Percentiles rank a stretch among this genome's conserved stretches.
Conservation (phyloP, 169 alveolate species). For the Hammondia hammondi region DNA sequence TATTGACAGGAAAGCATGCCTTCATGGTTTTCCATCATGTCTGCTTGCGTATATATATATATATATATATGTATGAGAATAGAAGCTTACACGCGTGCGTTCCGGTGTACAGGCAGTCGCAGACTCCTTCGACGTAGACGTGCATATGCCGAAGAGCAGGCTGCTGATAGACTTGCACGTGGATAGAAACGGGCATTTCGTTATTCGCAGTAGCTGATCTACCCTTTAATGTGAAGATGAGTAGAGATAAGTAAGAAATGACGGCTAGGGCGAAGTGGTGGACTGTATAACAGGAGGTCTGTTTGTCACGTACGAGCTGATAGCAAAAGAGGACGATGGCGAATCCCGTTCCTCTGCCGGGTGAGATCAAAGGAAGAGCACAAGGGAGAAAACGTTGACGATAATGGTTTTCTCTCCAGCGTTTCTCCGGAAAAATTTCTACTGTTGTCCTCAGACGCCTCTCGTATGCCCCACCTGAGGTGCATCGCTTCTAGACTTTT, state of each 20-base stretch:
- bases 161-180: too few relatives aligned
- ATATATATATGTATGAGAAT: background rate
- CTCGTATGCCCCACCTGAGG: background rate
- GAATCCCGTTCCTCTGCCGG: slow-evolving; percentile 29
- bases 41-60: background rate
- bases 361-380: background rate
- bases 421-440: background rate
- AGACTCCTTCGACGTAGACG: too few relatives aligned
- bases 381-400: background rate
- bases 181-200: too few relatives aligned
- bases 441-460: background rate
- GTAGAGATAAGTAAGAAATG: too few relatives aligned
- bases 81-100: background rate
- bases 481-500: slow-evolving; percentile 2
- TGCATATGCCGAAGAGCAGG: too few relatives aligned
- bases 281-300: too few relatives aligned
- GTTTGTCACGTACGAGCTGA: slow-evolving; percentile 24
- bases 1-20: background rate
- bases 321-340: slow-evolving; percentile 29
- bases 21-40: background rate
- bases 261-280: too few relatives aligned
- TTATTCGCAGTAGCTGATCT: background rate
- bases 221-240: background rate
- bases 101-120: too few relatives aligned
- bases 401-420: background rate